phyloP scores from a whole-genome alignment of 768 basidiomycete genomes.

The Hericium alpestre region DNA sequence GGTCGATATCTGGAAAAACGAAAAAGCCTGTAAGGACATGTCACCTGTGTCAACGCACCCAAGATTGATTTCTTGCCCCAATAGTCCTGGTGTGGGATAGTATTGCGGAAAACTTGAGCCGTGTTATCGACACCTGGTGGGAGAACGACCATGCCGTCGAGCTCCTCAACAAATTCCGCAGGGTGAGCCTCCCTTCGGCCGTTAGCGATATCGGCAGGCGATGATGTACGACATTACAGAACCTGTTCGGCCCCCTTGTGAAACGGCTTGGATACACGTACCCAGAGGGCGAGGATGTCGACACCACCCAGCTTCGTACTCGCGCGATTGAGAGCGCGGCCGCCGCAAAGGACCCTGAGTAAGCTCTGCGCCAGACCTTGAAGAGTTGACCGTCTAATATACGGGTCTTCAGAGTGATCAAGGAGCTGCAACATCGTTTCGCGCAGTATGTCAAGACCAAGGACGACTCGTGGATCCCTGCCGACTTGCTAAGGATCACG shows the following conservation, averaged over 20 bases:
- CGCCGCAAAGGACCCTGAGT: slow-evolving; percentile 31
- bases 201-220: neutral
- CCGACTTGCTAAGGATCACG: slow-evolving; percentile 58
- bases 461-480: slow-evolving; percentile 70
- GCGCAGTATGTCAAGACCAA: slow-evolving; percentile 54
- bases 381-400: neutral
- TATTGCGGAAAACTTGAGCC: slow-evolving; percentile 44
- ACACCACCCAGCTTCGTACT: slow-evolving; percentile 63
- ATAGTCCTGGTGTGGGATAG: slow-evolving; percentile 79
- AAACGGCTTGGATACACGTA: slow-evolving; percentile 73
- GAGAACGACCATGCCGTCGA: slow-evolving; percentile 50
- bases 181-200: slow-evolving; percentile 24
- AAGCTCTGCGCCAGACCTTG: slow-evolving; percentile 2
- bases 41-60: neutral
- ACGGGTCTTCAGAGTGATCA: slow-evolving; percentile 46
- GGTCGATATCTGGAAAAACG: slow-evolving; percentile 55
- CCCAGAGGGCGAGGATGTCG: slow-evolving; percentile 50
- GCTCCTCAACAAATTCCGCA: slow-evolving; percentile 48
- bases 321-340: slow-evolving; percentile 55
- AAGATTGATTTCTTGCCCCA: neutral
- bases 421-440: slow-evolving; percentile 66
- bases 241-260: slow-evolving; percentile 65
- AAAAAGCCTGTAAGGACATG: slow-evolving; percentile 57
- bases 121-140: slow-evolving; percentile 69
- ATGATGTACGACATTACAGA: slow-evolving; percentile 24